These are phyloP conservation scores for Berberis vulgaris DNA, from an alignment of 164 flowering plant species.

Conservation along the genomic window DNA sequence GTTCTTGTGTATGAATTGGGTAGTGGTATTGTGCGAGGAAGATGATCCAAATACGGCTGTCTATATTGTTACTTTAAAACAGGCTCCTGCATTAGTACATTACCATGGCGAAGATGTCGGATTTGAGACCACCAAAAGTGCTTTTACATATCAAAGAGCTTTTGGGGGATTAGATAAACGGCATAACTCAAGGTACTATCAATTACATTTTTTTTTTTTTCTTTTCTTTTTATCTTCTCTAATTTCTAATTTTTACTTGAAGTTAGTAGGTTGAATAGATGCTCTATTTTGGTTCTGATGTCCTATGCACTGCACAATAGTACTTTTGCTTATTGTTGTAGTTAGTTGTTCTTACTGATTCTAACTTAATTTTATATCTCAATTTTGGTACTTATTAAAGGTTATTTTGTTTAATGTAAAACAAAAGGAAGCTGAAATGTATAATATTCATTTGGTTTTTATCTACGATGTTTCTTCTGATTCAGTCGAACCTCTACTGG, in stretches of 20 bases:
- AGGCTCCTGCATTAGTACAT: conserved; percentile 40
- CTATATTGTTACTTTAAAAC: conserved; percentile 70
- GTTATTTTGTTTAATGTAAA: no score
- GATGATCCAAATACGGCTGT: conserved; percentile 37
- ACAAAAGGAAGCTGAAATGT: no score
- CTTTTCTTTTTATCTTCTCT: background rate
- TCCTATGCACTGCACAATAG: background rate
- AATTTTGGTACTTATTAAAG: no score
- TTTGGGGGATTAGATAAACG: conserved; percentile 20
- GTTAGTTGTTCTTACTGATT: no score
- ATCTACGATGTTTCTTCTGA: no score
- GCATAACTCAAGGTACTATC: conserved; percentile 32
- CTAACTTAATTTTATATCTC: no score
- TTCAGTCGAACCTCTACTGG: no score
- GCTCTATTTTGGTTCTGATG: background rate
- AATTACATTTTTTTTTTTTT: background rate
- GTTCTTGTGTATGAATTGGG: conserved; percentile 21
- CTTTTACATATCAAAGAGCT: conserved; percentile 11
- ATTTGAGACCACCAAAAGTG: conserved; percentile 9
- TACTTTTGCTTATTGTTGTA: no score
- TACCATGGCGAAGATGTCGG: conserved; percentile 17
- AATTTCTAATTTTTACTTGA: background rate
- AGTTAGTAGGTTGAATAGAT: background rate
- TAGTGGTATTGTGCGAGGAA: conserved; percentile 26
- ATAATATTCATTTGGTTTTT: no score